phyloP scores from a whole-genome alignment of 805 yeast genomes.

The Suhomyces prunicola region DNA sequence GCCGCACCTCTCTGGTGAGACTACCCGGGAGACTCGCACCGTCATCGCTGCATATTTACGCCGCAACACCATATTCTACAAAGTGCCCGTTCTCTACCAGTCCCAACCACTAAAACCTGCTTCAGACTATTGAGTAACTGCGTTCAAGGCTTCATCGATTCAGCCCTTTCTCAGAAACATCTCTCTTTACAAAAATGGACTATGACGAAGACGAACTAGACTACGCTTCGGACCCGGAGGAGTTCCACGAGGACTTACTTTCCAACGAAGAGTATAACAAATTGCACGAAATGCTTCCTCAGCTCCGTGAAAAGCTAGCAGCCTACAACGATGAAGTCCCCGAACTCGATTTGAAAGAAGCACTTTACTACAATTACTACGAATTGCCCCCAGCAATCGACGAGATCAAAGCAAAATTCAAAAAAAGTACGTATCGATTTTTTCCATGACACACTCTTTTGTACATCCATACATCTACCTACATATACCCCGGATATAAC shows the following conservation, averaged over 20 bases:
- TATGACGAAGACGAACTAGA: conserved; percentile 26
- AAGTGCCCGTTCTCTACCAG: not conserved
- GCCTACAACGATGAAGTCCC: conserved; percentile 43
- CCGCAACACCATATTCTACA: not conserved
- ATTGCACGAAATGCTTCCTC: conserved; percentile 43
- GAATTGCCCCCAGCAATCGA: conserved; percentile 50
- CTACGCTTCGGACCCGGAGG: conserved; percentile 26
- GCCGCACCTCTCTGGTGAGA: not conserved
- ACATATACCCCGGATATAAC: not conserved
- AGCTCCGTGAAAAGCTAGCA: conserved; percentile 33
- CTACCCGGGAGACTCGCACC: too few species aligned
- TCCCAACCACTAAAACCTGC: not conserved
- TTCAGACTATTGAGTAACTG: not conserved
- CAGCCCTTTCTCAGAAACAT: not conserved
- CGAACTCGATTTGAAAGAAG: conserved; percentile 53
- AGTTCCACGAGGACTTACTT: conserved; percentile 36
- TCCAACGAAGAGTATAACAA: conserved; percentile 41
- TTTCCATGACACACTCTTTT: not conserved
- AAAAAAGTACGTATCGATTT: conserved; percentile 45
- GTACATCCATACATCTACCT: not conserved
- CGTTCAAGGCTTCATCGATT: conserved; percentile 28
- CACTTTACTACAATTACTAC: conserved; percentile 58
- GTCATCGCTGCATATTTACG: not conserved
- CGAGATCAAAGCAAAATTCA: conserved; percentile 39
- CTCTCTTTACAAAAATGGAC: conserved; percentile 7